These are phyloP conservation scores for Chaetomidium leptoderma DNA, from an alignment of 495 filamentous ascomycete species.

Conservation along the genomic window DNA sequence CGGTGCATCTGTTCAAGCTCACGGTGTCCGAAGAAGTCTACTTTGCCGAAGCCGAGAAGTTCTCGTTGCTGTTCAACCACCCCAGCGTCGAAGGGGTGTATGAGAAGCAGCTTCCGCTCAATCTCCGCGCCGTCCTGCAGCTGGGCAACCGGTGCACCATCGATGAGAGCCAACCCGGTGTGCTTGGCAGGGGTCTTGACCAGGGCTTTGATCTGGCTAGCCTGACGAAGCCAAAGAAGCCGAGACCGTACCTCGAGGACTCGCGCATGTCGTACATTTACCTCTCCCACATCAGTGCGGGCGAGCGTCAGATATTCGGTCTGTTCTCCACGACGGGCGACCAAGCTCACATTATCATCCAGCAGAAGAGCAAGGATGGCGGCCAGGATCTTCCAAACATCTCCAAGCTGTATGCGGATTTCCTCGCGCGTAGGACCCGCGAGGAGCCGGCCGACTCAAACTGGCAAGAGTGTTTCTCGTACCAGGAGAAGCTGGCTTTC, in stretches of 20 bases:
- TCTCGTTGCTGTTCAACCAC: constrained; percentile 79
- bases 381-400: constrained; percentile 79
- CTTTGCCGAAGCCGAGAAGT: constrained; percentile 74
- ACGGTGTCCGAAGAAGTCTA: constrained; percentile 85
- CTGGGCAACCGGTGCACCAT: constrained; percentile 93
- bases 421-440: constrained; percentile 53
- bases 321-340: constrained; percentile 80
- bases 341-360: constrained; percentile 78
- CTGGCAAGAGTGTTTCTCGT: constrained; percentile 76
- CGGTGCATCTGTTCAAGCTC: constrained; percentile 89
- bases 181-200: constrained; percentile 87
- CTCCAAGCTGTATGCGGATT: constrained; percentile 83
- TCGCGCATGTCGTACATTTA: constrained; percentile 75
- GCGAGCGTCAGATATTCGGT: constrained; percentile 88
- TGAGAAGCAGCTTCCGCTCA: constrained; percentile 84
- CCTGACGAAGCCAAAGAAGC: constrained; percentile 60
- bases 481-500: constrained; percentile 85
- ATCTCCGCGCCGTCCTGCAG: constrained; percentile 77
- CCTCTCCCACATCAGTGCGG: constrained; percentile 84
- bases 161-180: constrained; percentile 82
- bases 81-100: constrained; percentile 95
- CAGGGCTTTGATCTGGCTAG: constrained; percentile 85
- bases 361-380: constrained; percentile 72
- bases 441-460: constrained; percentile 62
- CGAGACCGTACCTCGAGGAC: constrained; percentile 66